Conservation (phyloP, 495 filamentous ascomycete species). For the Parmelia sp. region DNA sequence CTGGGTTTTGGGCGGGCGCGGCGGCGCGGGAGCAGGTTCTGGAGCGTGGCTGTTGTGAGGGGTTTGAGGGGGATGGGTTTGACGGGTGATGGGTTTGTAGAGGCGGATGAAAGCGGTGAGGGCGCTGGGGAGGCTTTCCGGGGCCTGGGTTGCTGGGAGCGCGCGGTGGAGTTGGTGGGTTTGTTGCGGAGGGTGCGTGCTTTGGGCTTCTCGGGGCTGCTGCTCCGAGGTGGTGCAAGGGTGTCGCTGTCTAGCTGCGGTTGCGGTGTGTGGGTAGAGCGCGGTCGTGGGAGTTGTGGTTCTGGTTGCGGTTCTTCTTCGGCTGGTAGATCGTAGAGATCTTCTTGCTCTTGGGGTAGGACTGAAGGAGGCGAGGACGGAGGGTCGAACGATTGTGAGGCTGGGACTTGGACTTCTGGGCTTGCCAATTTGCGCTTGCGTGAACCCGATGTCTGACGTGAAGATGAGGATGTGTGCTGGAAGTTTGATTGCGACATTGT, state of each 20-base stretch:
- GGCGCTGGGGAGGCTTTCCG: slow-evolving; percentile 10
- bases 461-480: slow-evolving; percentile 19
- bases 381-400: slow-evolving; percentile 20
- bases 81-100: slow-evolving; percentile 8
- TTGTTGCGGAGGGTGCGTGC: slow-evolving; percentile 1
- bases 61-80: slow-evolving; percentile 18
- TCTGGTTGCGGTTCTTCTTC: slow-evolving; percentile 16
- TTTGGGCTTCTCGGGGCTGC: slow-evolving; percentile 18
- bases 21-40: slow-evolving; percentile 29
- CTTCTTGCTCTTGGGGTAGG: slow-evolving; percentile 5
- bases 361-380: slow-evolving; percentile 13
- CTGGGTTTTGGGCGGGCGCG: slow-evolving; percentile 14
- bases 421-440: slow-evolving; percentile 27
- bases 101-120: slow-evolving; percentile 22
- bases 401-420: slow-evolving; percentile 26
- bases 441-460: slow-evolving; percentile 16
- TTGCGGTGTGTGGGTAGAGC: slow-evolving; percentile 8
- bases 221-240: slow-evolving; percentile 26
- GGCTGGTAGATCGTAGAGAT: slow-evolving; percentile 5
- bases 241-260: slow-evolving; percentile 22
- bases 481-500: slow-evolving; percentile 8
- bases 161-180: background rate
- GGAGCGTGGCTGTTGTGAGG: slow-evolving; percentile 26
- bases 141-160: background rate
- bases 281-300: slow-evolving; percentile 17